Conservation (phyloP, 1,284 basidiomycete species). For the Filobasidium uniguttulatum region DNA sequence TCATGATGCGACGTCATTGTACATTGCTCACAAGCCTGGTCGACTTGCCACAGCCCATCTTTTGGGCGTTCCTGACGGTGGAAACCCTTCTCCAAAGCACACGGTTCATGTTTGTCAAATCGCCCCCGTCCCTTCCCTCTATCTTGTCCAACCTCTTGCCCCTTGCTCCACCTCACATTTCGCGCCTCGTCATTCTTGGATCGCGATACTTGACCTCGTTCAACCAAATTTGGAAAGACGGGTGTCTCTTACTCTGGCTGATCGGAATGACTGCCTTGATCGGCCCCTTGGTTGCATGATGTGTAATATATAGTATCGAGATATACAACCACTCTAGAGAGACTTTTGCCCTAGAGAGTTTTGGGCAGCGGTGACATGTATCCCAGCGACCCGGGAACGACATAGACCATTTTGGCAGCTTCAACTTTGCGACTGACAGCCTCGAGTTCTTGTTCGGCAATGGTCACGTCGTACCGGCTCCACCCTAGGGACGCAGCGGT, state of each 20-base stretch:
- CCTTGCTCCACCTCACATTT: slow-evolving; percentile 31
- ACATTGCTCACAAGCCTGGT: no score
- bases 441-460: slow-evolving; percentile 1
- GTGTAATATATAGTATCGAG: no score
- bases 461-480: not conserved
- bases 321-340: no score
- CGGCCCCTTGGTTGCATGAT: not conserved
- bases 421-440: not conserved
- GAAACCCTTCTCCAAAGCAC: slow-evolving; percentile 34
- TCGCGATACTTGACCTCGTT: slow-evolving; percentile 29
- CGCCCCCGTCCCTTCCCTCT: slow-evolving; percentile 30
- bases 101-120: slow-evolving; percentile 25
- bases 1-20: no score
- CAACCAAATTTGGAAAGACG: slow-evolving; percentile 33
- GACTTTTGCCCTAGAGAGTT: no score
- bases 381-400: not conserved
- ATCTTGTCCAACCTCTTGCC: slow-evolving; percentile 33
- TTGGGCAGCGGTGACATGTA: not conserved
- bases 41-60: slow-evolving; percentile 37
- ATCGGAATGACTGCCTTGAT: slow-evolving; percentile 22
- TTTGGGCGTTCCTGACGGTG: slow-evolving; percentile 36
- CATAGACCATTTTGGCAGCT: not conserved
- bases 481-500: not conserved
- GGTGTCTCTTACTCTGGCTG: slow-evolving; percentile 29
- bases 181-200: slow-evolving; percentile 26